Evolutionary conservation across 129 eudicot genomes (phyloP), one percentile per base, ranked within the genome.

Genomic region (Helianthus tuberosus): DNA sequence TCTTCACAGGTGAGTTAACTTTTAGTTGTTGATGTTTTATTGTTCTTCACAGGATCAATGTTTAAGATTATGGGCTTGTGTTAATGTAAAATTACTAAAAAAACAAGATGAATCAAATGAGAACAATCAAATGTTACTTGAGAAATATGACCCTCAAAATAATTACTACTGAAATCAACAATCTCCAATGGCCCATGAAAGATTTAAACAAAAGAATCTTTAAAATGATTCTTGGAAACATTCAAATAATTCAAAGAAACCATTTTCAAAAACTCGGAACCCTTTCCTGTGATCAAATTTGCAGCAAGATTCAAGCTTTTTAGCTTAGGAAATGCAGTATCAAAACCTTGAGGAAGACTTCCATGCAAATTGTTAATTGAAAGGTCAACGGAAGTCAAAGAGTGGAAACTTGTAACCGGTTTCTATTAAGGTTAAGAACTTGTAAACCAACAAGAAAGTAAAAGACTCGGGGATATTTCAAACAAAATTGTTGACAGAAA

Each of bases 81-180:
- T 87, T 70, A 88, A 54, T 6, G 57, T 87, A 67, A 88, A 54
- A 29, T 77, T 76, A 49, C 55, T 68, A 44, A 60, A 79, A 75
- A 76, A 76, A 87, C 96, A 63, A 90, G 87, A 75, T 85, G 84
- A 51, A 83, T 73, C 79, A 90, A 85, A 59, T 66, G 86, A 74
- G 96, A 85, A 89, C 87, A 90, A 73, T 75, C 63, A 71, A 79
- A 85, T 46, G 69, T 85, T 68, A 88, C 87, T 88, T 80, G 82
- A 64, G 79, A 79, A 68, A 90, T 80, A 65, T 86, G 89, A 67
- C 96, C 96, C 68, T 90, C 85, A 82, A 90, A 90, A 17, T 85
- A 87, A 63, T 90, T 90, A 58, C 80, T 77, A 69, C 89, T 85
- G 72, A 90, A 85, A 79, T 87, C 96, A 74, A 90, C 47, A 78